These are phyloP conservation scores for Hypoxylon sp. DNA, from an alignment of 2,329 filamentous ascomycete genomes.

Conservation along the genomic window DNA sequence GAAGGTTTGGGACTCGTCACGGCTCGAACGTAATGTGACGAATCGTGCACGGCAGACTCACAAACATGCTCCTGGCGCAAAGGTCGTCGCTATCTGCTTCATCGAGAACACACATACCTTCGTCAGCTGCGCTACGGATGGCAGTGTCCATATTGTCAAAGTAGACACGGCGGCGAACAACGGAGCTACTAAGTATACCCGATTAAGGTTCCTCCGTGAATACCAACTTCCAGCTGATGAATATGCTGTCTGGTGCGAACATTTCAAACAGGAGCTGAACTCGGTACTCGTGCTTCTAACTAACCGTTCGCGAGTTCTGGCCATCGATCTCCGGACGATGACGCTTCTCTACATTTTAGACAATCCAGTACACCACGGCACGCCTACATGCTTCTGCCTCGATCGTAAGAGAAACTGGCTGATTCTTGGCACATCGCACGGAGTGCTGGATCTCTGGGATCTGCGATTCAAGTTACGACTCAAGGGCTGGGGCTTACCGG, in stretches of 20 bases:
- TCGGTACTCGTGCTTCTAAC: conserved; percentile 91
- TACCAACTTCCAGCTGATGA: conserved; percentile 82
- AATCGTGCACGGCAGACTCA: conserved; percentile 90
- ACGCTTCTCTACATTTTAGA: conserved; percentile 80
- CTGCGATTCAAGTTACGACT: conserved; percentile 91
- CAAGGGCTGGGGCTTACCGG: conserved; percentile 88
- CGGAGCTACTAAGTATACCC: conserved; percentile 78
- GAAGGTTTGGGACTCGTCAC: conserved; percentile 91
- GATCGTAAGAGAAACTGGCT: conserved; percentile 91
- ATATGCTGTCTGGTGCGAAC: conserved; percentile 89
- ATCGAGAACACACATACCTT: conserved; percentile 95
- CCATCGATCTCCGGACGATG: conserved; percentile 91
- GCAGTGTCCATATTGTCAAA: conserved; percentile 89
- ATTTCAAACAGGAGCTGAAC: conserved; percentile 83
- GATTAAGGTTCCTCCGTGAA: conserved; percentile 79
- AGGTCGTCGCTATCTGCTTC: conserved; percentile 86
- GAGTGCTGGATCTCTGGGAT: conserved; percentile 94
- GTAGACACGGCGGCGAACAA: conserved; percentile 67
- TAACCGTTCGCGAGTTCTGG: conserved; percentile 83
- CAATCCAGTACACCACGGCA: conserved; percentile 92
- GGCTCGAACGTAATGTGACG: conserved; percentile 90
- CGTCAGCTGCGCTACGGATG: conserved; percentile 88
- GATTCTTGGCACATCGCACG: conserved; percentile 89
- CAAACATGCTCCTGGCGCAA: conserved; percentile 75
- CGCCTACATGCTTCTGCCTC: conserved; percentile 89